Percentiles rank a stretch among this genome's conserved stretches.
Evolutionary conservation across 1,284 basidiomycete genomes (phyloP).

Genomic region (Ceratobasidium sp.): DNA sequence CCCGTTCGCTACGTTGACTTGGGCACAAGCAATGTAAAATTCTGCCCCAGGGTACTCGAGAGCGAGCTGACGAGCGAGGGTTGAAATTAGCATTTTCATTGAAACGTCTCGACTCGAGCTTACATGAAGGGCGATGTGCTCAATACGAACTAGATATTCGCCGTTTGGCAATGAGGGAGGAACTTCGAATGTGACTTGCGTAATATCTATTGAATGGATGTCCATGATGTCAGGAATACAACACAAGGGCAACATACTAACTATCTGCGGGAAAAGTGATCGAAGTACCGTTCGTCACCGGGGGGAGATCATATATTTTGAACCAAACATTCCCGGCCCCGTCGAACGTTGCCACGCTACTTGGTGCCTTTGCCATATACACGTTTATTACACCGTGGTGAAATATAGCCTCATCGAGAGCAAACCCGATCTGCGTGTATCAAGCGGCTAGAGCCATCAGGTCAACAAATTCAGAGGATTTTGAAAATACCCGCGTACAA

Average conservation of each 20-base stretch:
- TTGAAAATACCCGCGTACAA: slow-evolving; percentile 48
- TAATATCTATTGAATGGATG: slow-evolving; percentile 49
- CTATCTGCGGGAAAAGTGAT: slow-evolving; percentile 55
- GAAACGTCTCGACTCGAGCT: background rate
- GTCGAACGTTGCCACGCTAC: slow-evolving; percentile 57
- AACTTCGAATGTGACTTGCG: slow-evolving; percentile 58
- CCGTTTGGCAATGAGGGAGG: slow-evolving; percentile 49
- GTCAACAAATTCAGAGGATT: slow-evolving; percentile 52
- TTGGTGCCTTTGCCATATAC: slow-evolving; percentile 58
- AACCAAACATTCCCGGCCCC: slow-evolving; percentile 61
- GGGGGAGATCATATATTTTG: slow-evolving; percentile 60
- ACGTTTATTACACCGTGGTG: slow-evolving; percentile 57
- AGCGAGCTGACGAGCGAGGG: background rate
- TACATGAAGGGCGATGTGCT: slow-evolving; percentile 42
- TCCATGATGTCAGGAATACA: background rate
- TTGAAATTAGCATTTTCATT: background rate
- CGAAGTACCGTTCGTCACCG: slow-evolving; percentile 53
- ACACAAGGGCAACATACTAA: slow-evolving; percentile 46
- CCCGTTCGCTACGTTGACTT: slow-evolving; percentile 51
- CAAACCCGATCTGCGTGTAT: slow-evolving; percentile 52
- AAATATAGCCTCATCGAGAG: slow-evolving; percentile 51
- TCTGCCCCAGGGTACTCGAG: slow-evolving; percentile 2
- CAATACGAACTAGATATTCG: slow-evolving; percentile 43
- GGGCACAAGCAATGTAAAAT: slow-evolving; percentile 45
- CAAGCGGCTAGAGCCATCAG: background rate